These are phyloP conservation scores for Fonsecaea pugnacius DNA, from an alignment of 2,329 filamentous ascomycete genomes.

Conservation along the genomic window DNA sequence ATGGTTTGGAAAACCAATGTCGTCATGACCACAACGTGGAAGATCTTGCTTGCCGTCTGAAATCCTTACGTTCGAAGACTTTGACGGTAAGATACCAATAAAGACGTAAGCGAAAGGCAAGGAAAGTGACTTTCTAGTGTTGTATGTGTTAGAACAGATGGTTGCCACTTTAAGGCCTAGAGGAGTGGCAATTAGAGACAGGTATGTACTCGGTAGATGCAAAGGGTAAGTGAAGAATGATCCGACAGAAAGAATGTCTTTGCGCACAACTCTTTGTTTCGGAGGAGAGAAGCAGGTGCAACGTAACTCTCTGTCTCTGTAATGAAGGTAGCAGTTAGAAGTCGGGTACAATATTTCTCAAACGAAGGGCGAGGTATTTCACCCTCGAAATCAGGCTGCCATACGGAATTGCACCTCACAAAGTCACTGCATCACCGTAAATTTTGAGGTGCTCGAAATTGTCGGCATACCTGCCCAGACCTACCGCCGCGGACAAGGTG, in stretches of 20 bases:
- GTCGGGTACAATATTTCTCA: background rate
- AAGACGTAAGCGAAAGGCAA: background rate
- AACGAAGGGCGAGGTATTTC: background rate
- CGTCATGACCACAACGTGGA: slow-evolving; percentile 7
- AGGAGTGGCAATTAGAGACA: slow-evolving; percentile 7
- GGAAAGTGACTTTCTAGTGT: background rate
- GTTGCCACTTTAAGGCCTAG: background rate
- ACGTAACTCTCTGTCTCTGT: background rate
- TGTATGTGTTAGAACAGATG: background rate
- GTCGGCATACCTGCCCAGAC: background rate
- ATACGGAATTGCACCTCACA: background rate
- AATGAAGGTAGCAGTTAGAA: background rate
- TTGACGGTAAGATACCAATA: background rate
- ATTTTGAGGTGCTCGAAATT: background rate
- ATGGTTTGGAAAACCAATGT: background rate
- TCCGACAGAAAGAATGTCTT: background rate
- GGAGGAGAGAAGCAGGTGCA: background rate
- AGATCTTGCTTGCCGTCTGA: background rate
- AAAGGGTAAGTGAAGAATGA: background rate
- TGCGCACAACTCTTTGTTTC: background rate
- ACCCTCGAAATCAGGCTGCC: background rate
- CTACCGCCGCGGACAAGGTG: background rate
- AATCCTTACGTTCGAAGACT: background rate
- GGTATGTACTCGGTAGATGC: too few species aligned
- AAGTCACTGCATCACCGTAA: background rate